Percentiles rank a stretch among this genome's conserved stretches.
Conservation (phyloP, 176 grass and related monocot species). For the Phoenix roebelenii region DNA sequence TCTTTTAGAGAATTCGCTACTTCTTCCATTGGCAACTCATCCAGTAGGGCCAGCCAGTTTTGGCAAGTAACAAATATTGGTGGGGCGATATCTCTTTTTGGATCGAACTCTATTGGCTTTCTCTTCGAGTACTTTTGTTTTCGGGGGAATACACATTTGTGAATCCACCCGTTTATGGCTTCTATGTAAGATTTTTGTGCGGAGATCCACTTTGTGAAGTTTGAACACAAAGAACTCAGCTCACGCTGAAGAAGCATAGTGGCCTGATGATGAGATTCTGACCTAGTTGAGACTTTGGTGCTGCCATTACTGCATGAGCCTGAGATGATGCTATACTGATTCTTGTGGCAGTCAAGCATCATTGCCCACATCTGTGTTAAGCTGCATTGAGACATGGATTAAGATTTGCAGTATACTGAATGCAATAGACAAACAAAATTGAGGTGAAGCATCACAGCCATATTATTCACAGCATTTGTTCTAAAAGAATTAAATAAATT, state of each 20-base stretch:
- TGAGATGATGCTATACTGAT: constrained; percentile 50
- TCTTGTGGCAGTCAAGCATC: constrained; percentile 70
- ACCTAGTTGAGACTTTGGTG: constrained; percentile 43
- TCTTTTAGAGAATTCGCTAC: constrained; percentile 62
- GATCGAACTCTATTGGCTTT: constrained; percentile 3
- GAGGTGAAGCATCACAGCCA: too few species aligned
- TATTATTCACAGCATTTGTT: too few species aligned
- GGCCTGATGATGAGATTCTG: constrained; percentile 59
- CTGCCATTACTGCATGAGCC: constrained; percentile 36
- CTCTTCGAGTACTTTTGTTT: constrained; percentile 26
- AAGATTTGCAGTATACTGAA: background rate
- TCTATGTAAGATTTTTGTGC: constrained; percentile 70
- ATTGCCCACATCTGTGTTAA: constrained; percentile 74
- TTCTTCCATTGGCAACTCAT: constrained; percentile 25
- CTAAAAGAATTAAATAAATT: too few species aligned
- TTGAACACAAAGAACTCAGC: constrained; percentile 60
- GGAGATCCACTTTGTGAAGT: constrained; percentile 75
- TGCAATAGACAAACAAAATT: too few species aligned
- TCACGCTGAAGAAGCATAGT: constrained; percentile 54
- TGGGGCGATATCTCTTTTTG: constrained; percentile 30
- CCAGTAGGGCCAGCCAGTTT: constrained; percentile 51
- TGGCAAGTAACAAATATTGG: constrained; percentile 83
- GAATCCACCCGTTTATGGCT: constrained; percentile 70
- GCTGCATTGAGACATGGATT: constrained; percentile 32
- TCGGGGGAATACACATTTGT: constrained; percentile 61